These are phyloP conservation scores for Thuidium tamariscinum DNA, from an alignment of 225 moss, liverwort and hornwort genomes.

Conservation along the genomic window DNA sequence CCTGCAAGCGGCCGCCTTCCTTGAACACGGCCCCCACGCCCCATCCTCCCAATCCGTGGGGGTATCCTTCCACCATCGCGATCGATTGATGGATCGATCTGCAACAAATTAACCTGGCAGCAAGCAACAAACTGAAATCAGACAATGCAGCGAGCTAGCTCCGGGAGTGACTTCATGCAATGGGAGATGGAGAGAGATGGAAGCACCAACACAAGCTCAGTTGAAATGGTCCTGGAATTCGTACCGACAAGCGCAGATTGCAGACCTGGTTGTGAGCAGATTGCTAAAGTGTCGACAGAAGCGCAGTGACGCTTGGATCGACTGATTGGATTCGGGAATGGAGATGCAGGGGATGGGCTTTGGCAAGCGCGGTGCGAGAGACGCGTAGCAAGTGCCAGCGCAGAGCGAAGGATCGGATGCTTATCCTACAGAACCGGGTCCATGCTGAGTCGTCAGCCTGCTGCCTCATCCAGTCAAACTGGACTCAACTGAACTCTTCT, in stretches of 20 bases:
- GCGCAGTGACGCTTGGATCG: neutral
- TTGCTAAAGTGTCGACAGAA: neutral
- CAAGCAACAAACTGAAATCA: neutral
- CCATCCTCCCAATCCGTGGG: constrained; percentile 3
- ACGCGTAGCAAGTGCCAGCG: neutral
- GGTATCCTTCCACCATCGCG: constrained; percentile 31
- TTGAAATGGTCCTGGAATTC: neutral
- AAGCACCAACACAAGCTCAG: neutral
- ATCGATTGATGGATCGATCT: neutral
- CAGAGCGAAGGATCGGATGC: neutral
- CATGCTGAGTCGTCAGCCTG: neutral
- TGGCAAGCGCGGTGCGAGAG: neutral
- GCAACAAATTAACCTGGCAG: neutral
- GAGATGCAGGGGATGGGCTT: neutral
- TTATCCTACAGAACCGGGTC: neutral
- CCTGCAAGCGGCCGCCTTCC: constrained; percentile 14
- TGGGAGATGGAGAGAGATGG: neutral
- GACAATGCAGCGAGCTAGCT: neutral
- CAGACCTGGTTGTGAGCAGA: neutral
- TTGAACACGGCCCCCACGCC: constrained; percentile 15
- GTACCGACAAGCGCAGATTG: neutral
- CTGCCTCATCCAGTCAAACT: neutral
- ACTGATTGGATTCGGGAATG: no score
- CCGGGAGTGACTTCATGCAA: neutral
- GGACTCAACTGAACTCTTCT: neutral